Base-by-base conservation (phyloP, 139 green algal species). In the Micractinium conductrix region DNA sequence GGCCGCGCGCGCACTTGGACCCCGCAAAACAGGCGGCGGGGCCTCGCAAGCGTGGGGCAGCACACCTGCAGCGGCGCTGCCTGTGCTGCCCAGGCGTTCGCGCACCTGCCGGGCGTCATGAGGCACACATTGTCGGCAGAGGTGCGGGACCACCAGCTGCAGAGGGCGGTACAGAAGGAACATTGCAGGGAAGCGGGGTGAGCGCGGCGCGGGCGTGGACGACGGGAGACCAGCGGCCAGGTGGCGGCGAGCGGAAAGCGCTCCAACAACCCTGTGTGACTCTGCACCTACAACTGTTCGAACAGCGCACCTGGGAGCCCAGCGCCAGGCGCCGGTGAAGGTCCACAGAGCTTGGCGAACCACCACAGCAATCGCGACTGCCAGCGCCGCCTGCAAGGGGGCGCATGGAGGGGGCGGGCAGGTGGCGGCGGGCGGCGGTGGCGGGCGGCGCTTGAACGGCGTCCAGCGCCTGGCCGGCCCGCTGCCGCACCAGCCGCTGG, bases 51-150 rank as follows among this genome's bases (percentile, higher is more conserved):
- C 24, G 60, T n/a, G 60, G 60, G 16, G 21, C 16, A 19, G 60
- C 48, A 24, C 48, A 16, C 48, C 48, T 4, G 62, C 62, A 38
- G 62, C 26, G 26, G 62, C 4, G 60, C 22, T 33, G 62, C 19
- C 30, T 21, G 62, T 21, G 30, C 4, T 40, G 2, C 62, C 62
- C 16, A 70, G 8, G 62, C 22, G 21, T n/a, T n/a, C 44, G 16
- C 74, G 0, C 74, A 81, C 50, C 74, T 43, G 35, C 74, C 50
- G 16, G 74, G 26, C 21, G 43, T 68, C 74, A 82, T 82, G 55
- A 82, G 55, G 76, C 76, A 82, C 33, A 82, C 76, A 38, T 82
- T 82, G 55, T 82, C 40, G 28, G 24, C 33, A 10, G 76, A 73
- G 26, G 76, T 72, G 26, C 42, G 38, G 38, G 19, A 35, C 76